A percentile compares a stretch with the other conserved stretches of the same genome.
Evolutionary conservation across 371 early-diverging fungal genomes (phyloP).

Genomic region (Neoconidiobolus thromboides): DNA sequence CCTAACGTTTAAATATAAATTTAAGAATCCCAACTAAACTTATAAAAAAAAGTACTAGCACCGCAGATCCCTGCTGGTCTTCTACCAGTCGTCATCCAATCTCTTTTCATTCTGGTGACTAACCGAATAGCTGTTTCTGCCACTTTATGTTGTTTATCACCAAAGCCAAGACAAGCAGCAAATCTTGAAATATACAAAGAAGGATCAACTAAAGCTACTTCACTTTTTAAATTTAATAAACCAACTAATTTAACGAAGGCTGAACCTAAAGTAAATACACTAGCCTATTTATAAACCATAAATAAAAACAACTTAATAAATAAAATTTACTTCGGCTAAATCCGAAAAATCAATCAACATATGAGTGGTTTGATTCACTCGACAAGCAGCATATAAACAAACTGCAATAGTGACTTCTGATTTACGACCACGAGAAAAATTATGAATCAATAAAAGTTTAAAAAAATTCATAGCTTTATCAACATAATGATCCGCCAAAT

Average conservation of each 20-base stretch:
- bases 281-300: constrained; percentile 21
- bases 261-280: constrained; percentile 88
- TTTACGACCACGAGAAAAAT: constrained; percentile 86
- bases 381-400: constrained; percentile 93
- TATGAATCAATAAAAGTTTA: constrained; percentile 75
- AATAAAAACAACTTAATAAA: neutral
- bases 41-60: constrained; percentile 31
- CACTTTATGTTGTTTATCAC: constrained; percentile 67
- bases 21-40: neutral
- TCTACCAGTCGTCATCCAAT: constrained; percentile 96
- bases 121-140: constrained; percentile 70
- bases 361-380: constrained; percentile 74
- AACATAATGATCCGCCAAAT: constrained; percentile 54
- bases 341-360: constrained; percentile 99
- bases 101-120: constrained; percentile 91
- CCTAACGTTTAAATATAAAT: neutral
- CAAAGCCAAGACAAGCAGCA: constrained; percentile 84
- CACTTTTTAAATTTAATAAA: constrained; percentile 33
- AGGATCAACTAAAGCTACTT: constrained; percentile 89
- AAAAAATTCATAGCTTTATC: constrained; percentile 85
- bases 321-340: constrained; percentile 36
- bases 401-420: constrained; percentile 77
- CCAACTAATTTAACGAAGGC: constrained; percentile 76
- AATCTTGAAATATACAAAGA: constrained; percentile 92
- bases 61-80: constrained; percentile 98